Evolutionary conservation across 2,329 filamentous ascomycete species (phyloP).

Genomic region (Cladosporium sp.): DNA sequence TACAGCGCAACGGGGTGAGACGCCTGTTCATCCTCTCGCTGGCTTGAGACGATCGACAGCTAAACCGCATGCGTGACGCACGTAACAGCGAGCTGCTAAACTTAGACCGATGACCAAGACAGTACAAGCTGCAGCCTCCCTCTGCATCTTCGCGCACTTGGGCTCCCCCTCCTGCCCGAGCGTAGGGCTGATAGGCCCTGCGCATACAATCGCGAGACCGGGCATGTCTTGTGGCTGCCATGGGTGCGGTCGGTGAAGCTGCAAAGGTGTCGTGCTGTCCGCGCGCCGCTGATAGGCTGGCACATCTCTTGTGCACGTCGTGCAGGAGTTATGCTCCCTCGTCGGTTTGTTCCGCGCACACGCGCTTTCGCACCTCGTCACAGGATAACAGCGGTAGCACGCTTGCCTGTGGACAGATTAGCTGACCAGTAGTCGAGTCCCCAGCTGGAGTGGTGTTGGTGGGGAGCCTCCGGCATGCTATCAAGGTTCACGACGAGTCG

Average conservation of each 20-base stretch:
- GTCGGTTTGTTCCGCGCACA: conserved; percentile 1
- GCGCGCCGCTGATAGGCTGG: conserved; percentile 2
- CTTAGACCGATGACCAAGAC: conserved; percentile 13
- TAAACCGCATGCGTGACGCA: conserved; percentile 1
- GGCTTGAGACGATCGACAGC: conserved; percentile 4
- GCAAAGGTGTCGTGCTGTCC: conserved; percentile 1
- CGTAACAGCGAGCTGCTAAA: conserved; percentile 5
- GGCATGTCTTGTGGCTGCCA: conserved; percentile 9
- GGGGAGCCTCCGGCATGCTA: not conserved
- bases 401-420: not conserved
- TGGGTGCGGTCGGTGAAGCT: conserved; percentile 6
- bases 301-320: not conserved
- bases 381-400: not conserved
- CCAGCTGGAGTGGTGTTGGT: not conserved
- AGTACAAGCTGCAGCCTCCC: not conserved
- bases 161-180: not conserved
- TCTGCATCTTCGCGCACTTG: not conserved
- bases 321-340: not conserved
- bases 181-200: conserved; percentile 11
- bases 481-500: not conserved
- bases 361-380: not conserved
- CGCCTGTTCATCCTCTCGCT: conserved; percentile 1
- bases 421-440: not conserved
- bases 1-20: conserved; percentile 3
- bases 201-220: not conserved